Conservation (phyloP, 1,284 basidiomycete species). For the Ganoderma resinaceum region DNA sequence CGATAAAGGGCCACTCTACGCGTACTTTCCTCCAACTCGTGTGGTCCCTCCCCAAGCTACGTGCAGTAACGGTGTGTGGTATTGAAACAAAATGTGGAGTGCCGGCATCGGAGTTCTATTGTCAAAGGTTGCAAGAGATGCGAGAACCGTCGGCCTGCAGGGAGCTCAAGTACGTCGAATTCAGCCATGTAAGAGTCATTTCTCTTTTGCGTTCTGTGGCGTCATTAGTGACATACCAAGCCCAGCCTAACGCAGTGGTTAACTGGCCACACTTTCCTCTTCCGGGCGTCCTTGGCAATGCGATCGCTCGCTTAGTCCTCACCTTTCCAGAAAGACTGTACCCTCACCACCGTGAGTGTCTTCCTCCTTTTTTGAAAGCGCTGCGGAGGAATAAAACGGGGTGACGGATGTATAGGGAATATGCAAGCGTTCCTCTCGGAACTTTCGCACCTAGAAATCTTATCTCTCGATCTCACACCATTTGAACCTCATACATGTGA, state of each 20-base stretch:
- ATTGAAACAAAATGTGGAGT: neutral
- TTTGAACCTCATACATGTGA: neutral
- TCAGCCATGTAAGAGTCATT: neutral
- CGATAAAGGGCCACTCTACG: neutral
- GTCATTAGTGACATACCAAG: neutral
- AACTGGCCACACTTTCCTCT: neutral
- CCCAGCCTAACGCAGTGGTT: neutral
- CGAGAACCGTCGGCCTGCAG: neutral
- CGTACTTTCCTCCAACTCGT: neutral
- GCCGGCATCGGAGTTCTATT: neutral
- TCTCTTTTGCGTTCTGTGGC: neutral
- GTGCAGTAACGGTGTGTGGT: neutral
- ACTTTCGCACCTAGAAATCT: neutral
- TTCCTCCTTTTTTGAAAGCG: neutral
- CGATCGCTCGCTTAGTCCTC: neutral
- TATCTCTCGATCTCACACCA: neutral
- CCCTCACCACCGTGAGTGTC: neutral
- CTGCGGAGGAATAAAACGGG: neutral
- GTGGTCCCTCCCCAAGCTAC: neutral
- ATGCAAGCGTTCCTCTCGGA: neutral
- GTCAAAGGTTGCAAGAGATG: neutral
- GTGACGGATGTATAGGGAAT: neutral
- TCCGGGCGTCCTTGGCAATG: neutral
- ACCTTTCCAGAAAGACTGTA: neutral
- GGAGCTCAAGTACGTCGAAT: neutral